Conservation (phyloP, 441 rosid species). For the Pelargonium citronellum region DNA sequence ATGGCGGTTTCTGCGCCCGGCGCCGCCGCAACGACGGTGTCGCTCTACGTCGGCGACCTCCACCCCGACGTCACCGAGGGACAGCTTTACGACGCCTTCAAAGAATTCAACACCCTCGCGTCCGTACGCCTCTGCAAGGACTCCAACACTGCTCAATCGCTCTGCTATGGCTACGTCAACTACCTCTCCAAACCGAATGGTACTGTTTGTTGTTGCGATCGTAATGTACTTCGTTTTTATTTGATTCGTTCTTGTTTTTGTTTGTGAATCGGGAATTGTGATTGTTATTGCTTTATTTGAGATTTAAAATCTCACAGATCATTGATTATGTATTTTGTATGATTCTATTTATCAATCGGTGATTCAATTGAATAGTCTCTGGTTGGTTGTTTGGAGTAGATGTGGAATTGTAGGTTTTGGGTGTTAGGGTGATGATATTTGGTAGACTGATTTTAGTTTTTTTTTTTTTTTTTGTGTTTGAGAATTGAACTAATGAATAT, state of each 20-base stretch:
- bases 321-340: not conserved
- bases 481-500: not conserved
- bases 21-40: constrained; percentile 32
- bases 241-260: not conserved
- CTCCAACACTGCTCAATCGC: constrained; percentile 50
- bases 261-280: not conserved
- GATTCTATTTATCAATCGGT: not conserved
- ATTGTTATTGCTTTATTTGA: not conserved
- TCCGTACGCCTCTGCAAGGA: constrained; percentile 69
- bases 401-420: not conserved
- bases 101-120: constrained; percentile 49
- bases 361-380: not conserved
- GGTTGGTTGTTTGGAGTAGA: no score
- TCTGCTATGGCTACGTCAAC: constrained; percentile 82
- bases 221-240: not conserved
- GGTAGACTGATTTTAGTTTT: not conserved
- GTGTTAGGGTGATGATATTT: not conserved
- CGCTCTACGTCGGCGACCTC: constrained; percentile 71
- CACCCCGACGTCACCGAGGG: constrained; percentile 52
- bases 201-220: constrained; percentile 7
- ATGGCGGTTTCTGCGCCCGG: constrained; percentile 45
- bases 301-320: no score
- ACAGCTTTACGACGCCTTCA: constrained; percentile 43
- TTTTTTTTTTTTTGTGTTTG: no score
- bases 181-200: constrained; percentile 44